Evolutionary conservation across 768 basidiomycete genomes (phyloP).

Genomic region (Cyathus striatus): DNA sequence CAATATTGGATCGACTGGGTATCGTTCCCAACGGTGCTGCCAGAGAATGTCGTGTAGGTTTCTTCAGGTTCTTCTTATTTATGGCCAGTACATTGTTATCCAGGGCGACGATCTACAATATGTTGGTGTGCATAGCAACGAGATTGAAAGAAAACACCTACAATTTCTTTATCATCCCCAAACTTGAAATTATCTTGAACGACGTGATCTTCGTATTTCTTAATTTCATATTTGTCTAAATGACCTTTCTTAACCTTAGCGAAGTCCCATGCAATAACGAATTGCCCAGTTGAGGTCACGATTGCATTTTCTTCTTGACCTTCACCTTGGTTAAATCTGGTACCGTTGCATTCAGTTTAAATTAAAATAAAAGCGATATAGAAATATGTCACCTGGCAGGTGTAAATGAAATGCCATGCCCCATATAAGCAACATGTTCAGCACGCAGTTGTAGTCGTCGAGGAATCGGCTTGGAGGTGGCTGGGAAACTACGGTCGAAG

Average conservation of each 20-base stretch:
- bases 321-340: slow-evolving; percentile 89
- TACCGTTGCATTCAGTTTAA: slow-evolving; percentile 5
- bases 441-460: slow-evolving; percentile 80
- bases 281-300: slow-evolving; percentile 89
- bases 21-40: slow-evolving; percentile 32
- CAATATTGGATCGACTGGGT: slow-evolving; percentile 57
- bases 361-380: slow-evolving; percentile 4
- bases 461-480: slow-evolving; percentile 88
- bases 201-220: slow-evolving; percentile 90
- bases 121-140: background rate
- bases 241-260: slow-evolving; percentile 90
- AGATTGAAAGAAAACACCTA: slow-evolving; percentile 31
- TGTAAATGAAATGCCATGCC: slow-evolving; percentile 78
- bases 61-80: slow-evolving; percentile 89
- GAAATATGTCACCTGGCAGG: slow-evolving; percentile 71
- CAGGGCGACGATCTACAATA: slow-evolving; percentile 83
- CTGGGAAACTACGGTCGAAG: slow-evolving; percentile 95
- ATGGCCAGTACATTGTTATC: slow-evolving; percentile 90
- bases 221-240: slow-evolving; percentile 91
- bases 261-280: slow-evolving; percentile 97
- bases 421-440: slow-evolving; percentile 95
- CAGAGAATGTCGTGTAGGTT: slow-evolving; percentile 74
- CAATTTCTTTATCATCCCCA: slow-evolving; percentile 95
- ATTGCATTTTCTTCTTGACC: slow-evolving; percentile 91
- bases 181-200: slow-evolving; percentile 98